These are phyloP conservation scores for Geotrichum citri-aurantii DNA, from an alignment of 1,139 yeast species.

Conservation along the genomic window DNA sequence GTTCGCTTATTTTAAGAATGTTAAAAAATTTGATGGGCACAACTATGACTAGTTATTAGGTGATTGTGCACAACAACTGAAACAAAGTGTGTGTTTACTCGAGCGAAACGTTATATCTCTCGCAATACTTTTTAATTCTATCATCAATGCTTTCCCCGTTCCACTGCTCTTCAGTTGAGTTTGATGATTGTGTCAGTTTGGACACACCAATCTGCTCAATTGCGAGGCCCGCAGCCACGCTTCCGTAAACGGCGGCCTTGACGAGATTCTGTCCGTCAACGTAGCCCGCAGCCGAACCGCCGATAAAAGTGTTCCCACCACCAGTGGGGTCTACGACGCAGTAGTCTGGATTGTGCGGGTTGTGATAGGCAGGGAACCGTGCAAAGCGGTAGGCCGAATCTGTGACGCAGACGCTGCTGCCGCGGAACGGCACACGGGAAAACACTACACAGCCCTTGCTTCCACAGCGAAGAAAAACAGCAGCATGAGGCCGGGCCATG, in stretches of 20 bases:
- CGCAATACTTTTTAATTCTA: slow-evolving; percentile 17
- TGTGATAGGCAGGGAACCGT: slow-evolving; percentile 73
- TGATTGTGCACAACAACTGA: not conserved
- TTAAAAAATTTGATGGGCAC: not conserved
- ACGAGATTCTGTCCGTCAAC: slow-evolving; percentile 44
- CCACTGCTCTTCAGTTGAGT: slow-evolving; percentile 42
- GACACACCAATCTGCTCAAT: slow-evolving; percentile 80
- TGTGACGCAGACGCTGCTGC: not conserved
- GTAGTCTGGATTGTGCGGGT: slow-evolving; percentile 28
- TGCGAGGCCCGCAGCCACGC: slow-evolving; percentile 70
- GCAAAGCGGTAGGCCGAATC: not conserved
- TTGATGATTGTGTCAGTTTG: slow-evolving; percentile 16
- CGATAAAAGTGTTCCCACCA: slow-evolving; percentile 86
- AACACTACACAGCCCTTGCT: slow-evolving; percentile 25
- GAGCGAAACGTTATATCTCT: not conserved
- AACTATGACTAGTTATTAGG: too few relatives aligned
- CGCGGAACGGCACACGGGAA: not conserved
- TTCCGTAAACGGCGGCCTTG: slow-evolving; percentile 61
- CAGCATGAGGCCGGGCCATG: slow-evolving; percentile 40
- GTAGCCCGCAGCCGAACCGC: slow-evolving; percentile 66
- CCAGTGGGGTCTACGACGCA: slow-evolving; percentile 85
- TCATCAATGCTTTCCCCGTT: slow-evolving; percentile 40
- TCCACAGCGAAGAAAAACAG: slow-evolving; percentile 44
- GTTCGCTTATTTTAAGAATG: not conserved
- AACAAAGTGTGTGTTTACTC: not conserved